Conservation (phyloP, 306 rosid species). For the Cucurbita argyrosperma region DNA sequence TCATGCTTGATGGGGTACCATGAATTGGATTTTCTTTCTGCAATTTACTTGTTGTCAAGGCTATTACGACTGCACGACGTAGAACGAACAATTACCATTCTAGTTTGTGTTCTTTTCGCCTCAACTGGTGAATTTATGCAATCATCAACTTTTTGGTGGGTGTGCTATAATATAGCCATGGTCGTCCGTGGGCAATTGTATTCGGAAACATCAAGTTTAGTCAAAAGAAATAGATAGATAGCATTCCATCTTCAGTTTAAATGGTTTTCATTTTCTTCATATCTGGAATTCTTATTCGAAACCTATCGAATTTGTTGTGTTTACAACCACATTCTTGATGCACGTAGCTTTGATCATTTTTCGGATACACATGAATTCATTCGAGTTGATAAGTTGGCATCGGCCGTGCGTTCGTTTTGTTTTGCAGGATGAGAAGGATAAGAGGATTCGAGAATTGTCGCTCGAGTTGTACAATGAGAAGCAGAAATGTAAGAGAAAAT, state of each 20-base stretch:
- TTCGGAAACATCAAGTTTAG: too few relatives aligned
- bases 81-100: not conserved
- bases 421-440: conserved; percentile 60
- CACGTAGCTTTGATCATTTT: not conserved
- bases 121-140: not conserved
- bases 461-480: conserved; percentile 50
- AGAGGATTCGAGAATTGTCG: conserved; percentile 51
- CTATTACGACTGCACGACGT: not conserved
- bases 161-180: not conserved
- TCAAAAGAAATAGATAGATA: not conserved
- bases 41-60: not conserved
- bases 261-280: not conserved
- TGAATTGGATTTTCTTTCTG: not conserved
- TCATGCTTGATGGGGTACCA: not conserved
- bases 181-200: too few relatives aligned
- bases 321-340: not conserved
- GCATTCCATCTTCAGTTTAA: not conserved
- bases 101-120: not conserved
- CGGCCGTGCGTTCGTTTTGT: not conserved
- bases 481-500: conserved; percentile 49
- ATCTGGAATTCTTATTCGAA: not conserved
- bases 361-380: not conserved
- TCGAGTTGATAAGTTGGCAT: not conserved
- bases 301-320: not conserved
- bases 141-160: not conserved